Evolutionary conservation across 371 early-diverging fungal genomes (phyloP).

Genomic region (Mortierella polycephala): DNA sequence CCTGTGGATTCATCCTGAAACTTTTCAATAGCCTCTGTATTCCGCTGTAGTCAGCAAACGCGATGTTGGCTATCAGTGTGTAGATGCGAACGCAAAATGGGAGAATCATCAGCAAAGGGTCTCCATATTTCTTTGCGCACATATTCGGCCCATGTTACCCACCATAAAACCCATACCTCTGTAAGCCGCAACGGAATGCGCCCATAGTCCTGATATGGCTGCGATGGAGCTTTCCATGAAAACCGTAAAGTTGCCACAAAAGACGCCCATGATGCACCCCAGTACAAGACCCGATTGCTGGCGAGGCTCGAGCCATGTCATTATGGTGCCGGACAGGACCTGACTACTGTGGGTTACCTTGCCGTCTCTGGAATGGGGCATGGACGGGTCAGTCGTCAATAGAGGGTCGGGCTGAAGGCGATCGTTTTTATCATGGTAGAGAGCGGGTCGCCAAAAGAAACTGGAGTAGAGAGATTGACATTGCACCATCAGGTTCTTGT

Average conservation of each 20-base stretch:
- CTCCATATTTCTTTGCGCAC: too few relatives aligned
- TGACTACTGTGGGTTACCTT: slow-evolving; percentile 8
- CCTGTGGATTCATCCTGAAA: slow-evolving; percentile 61
- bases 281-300: slow-evolving; percentile 83
- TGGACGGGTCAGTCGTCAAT: slow-evolving; percentile 16
- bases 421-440: slow-evolving; percentile 32
- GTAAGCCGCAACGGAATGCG: slow-evolving; percentile 69
- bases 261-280: slow-evolving; percentile 74
- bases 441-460: slow-evolving; percentile 37
- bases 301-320: slow-evolving; percentile 74
- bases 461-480: slow-evolving; percentile 58
- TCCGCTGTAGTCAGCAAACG: slow-evolving; percentile 75
- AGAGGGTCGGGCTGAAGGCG: slow-evolving; percentile 28
- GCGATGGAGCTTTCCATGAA: slow-evolving; percentile 71
- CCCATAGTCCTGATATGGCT: slow-evolving; percentile 75
- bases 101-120: not conserved
- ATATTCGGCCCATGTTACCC: too few relatives aligned
- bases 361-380: slow-evolving; percentile 17
- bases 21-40: slow-evolving; percentile 54
- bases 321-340: slow-evolving; percentile 63
- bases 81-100: not conserved
- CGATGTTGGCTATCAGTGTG: slow-evolving; percentile 69
- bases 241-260: slow-evolving; percentile 74
- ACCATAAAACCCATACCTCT: slow-evolving; percentile 21
- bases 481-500: slow-evolving; percentile 79